Percentiles rank a stretch among this genome's conserved stretches.
Evolutionary conservation across 129 eudicot genomes (phyloP).

Genomic region (Chrysanthemum seticuspe): DNA sequence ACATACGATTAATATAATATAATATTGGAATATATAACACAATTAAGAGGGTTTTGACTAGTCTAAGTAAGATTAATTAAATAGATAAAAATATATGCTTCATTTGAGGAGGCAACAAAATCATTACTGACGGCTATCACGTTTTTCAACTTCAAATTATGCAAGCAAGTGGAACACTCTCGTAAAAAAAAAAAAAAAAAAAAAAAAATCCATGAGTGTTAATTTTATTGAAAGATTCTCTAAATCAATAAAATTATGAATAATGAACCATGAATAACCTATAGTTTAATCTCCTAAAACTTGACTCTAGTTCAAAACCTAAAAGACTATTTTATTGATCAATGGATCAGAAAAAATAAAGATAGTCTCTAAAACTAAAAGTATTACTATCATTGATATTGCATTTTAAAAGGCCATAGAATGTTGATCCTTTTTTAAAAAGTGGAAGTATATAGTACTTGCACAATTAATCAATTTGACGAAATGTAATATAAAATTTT

Average conservation of each 20-base stretch:
- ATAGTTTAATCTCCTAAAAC: background rate
- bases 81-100: slow-evolving; percentile 36
- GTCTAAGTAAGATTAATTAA: slow-evolving; percentile 34
- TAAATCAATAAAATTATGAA: no score
- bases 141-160: slow-evolving; percentile 13
- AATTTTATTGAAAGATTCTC: background rate
- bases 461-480: slow-evolving; percentile 29
- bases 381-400: background rate
- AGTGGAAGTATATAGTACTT: slow-evolving; percentile 28
- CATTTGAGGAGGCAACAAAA: slow-evolving; percentile 61
- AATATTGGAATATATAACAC: background rate
- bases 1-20: background rate
- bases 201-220: slow-evolving; percentile 8
- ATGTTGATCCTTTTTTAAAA: slow-evolving; percentile 13
- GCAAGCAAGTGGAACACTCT: slow-evolving; percentile 5
- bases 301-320: background rate
- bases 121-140: slow-evolving; percentile 32
- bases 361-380: background rate
- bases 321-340: background rate
- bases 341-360: background rate
- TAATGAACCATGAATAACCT: no score
- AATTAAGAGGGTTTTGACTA: slow-evolving; percentile 26
- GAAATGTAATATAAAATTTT: slow-evolving; percentile 5
- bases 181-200: slow-evolving; percentile 16
- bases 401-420: background rate